Evolutionary conservation across 768 basidiomycete species (phyloP).

Genomic region (Russula compacta): DNA sequence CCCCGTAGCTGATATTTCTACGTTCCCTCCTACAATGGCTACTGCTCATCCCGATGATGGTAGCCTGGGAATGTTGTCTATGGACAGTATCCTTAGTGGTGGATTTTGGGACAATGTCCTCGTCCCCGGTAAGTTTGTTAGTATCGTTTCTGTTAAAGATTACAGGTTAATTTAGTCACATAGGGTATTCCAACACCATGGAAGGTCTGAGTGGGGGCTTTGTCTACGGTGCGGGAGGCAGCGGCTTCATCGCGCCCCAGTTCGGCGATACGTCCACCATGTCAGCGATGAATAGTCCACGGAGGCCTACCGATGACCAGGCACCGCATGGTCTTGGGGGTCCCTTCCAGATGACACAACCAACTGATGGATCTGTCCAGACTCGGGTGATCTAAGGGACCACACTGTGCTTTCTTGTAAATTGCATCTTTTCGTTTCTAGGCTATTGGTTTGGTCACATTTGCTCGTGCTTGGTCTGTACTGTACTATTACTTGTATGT

Average conservation of each 20-base stretch:
- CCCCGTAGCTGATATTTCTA: slow-evolving; percentile 69
- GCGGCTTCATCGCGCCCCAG: slow-evolving; percentile 72
- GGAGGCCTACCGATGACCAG: slow-evolving; percentile 21
- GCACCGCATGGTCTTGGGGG: slow-evolving; percentile 22
- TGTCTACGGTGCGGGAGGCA: slow-evolving; percentile 76
- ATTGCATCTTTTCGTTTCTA: not conserved
- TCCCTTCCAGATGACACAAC: not conserved
- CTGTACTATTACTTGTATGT: slow-evolving; percentile 4
- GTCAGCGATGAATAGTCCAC: slow-evolving; percentile 44
- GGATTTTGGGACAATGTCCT: slow-evolving; percentile 86
- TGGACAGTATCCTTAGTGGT: slow-evolving; percentile 73
- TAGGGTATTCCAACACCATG: slow-evolving; percentile 72
- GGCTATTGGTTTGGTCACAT: not conserved
- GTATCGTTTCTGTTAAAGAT: slow-evolving; percentile 1
- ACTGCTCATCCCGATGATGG: slow-evolving; percentile 36
- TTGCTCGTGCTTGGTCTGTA: slow-evolving; percentile 2
- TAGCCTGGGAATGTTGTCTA: slow-evolving; percentile 47
- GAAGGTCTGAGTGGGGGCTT: slow-evolving; percentile 82
- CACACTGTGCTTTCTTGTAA: not conserved
- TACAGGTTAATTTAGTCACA: slow-evolving; percentile 3
- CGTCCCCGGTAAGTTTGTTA: slow-evolving; percentile 57
- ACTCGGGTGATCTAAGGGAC: not conserved
- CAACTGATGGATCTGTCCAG: slow-evolving; percentile 7
- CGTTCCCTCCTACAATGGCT: slow-evolving; percentile 85
- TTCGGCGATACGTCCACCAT: slow-evolving; percentile 50